Evolutionary conservation across 352 stramenopile genomes (phyloP).

Genomic region (Phytophthora ramorum): DNA sequence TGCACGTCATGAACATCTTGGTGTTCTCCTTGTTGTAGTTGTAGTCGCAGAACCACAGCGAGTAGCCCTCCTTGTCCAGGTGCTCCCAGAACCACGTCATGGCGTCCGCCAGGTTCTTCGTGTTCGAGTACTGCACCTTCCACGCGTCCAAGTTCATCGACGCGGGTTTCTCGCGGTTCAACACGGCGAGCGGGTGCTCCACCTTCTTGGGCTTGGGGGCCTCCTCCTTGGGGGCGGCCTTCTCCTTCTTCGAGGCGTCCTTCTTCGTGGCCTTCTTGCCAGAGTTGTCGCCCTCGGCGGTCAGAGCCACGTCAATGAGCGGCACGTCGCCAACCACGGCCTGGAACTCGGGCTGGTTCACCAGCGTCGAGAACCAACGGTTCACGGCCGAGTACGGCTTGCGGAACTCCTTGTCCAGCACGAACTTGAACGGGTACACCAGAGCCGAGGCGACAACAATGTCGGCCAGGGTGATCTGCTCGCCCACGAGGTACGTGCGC

Average conservation of each 20-base stretch:
- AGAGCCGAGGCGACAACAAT: constrained; percentile 70
- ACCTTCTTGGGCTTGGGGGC: constrained; percentile 78
- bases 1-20: constrained; percentile 94
- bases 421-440: constrained; percentile 92
- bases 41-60: constrained; percentile 92
- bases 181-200: constrained; percentile 86
- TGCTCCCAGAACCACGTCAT: constrained; percentile 94
- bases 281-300: constrained; percentile 66
- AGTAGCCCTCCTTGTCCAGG: constrained; percentile 91
- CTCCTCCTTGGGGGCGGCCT: constrained; percentile 46
- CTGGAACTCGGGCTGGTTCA: constrained; percentile 65
- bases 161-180: constrained; percentile 88
- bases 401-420: constrained; percentile 66
- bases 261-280: constrained; percentile 42
- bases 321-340: constrained; percentile 92
- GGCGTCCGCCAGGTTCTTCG: constrained; percentile 71
- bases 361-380: constrained; percentile 93
- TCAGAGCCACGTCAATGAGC: constrained; percentile 78
- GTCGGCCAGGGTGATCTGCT: constrained; percentile 95
- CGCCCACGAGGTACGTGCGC: constrained; percentile 93
- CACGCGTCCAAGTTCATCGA: constrained; percentile 87
- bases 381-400: constrained; percentile 89
- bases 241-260: constrained; percentile 55
- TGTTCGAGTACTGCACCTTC: constrained; percentile 95
- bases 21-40: constrained; percentile 96